Evolutionary conservation across 2,329 filamentous ascomycete species (phyloP).

Genomic region (Cladosporium sp.): DNA sequence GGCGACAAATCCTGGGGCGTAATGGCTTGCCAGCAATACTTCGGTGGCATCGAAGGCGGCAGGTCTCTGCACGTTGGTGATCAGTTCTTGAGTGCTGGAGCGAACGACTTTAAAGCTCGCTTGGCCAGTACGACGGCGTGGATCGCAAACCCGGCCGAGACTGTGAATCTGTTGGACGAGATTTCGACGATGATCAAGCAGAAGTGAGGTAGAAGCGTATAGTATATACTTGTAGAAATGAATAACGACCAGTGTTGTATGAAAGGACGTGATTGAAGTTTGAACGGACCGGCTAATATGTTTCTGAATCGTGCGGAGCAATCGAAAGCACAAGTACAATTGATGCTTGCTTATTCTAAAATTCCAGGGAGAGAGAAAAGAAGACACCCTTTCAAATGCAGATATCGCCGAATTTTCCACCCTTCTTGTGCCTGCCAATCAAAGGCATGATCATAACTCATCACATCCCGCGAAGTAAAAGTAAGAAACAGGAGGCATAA

Average conservation of each 20-base stretch:
- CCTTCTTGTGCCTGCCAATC: not conserved
- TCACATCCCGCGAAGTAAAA: not conserved
- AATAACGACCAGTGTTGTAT: too few relatives aligned
- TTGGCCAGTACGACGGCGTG: slow-evolving; percentile 92
- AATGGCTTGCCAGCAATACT: slow-evolving; percentile 84
- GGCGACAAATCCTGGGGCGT: slow-evolving; percentile 98
- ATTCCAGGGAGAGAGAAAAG: not conserved
- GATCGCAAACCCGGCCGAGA: slow-evolving; percentile 92
- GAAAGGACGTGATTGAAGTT: too few relatives aligned
- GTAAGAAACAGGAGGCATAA: not conserved
- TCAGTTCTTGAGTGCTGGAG: slow-evolving; percentile 90
- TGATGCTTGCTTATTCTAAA: not conserved
- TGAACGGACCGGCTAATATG: too few relatives aligned
- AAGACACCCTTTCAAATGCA: not conserved
- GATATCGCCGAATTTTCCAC: not conserved
- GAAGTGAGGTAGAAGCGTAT: not conserved
- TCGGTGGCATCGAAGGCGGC: slow-evolving; percentile 68
- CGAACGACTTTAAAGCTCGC: slow-evolving; percentile 95
- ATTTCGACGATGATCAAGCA: slow-evolving; percentile 39
- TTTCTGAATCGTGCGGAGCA: too few relatives aligned
- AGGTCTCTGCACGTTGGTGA: slow-evolving; percentile 91
- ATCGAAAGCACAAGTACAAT: not conserved
- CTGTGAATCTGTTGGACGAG: slow-evolving; percentile 84
- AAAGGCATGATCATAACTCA: slow-evolving; percentile 7
- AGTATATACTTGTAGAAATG: too few relatives aligned